Evolutionary conservation across 352 stramenopile genomes (phyloP).

Genomic region (Phytophthora lateralis): DNA sequence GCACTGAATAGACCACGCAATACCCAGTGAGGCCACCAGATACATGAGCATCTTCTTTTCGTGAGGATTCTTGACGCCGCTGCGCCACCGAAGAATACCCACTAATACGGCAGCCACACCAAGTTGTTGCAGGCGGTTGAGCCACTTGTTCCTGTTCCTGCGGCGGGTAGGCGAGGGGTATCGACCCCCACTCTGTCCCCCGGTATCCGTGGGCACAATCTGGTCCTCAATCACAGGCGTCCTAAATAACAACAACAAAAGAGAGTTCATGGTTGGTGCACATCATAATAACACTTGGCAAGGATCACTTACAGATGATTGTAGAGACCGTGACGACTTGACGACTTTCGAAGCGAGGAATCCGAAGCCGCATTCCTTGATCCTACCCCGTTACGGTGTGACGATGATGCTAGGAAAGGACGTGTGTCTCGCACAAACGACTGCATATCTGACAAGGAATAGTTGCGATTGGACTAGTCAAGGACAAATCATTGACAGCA

Average conservation of each 20-base stretch:
- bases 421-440: conserved; percentile 65
- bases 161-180: conserved; percentile 26
- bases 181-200: conserved; percentile 25
- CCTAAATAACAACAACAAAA: conserved; percentile 26
- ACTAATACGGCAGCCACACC: conserved; percentile 44
- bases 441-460: conserved; percentile 87
- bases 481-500: conserved; percentile 4
- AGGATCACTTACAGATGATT: conserved; percentile 48
- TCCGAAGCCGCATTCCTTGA: conserved; percentile 51
- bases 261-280: too few species aligned
- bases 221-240: conserved; percentile 74
- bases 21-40: conserved; percentile 60
- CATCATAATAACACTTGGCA: neutral
- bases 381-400: conserved; percentile 36
- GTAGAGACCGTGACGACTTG: conserved; percentile 61
- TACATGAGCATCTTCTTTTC: conserved; percentile 72
- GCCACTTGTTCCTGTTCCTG: conserved; percentile 37
- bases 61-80: conserved; percentile 44
- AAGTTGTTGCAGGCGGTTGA: conserved; percentile 42
- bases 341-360: conserved; percentile 55
- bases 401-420: conserved; percentile 58
- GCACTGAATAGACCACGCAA: conserved; percentile 60
- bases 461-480: conserved; percentile 77
- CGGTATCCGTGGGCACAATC: conserved; percentile 32
- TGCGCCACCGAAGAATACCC: conserved; percentile 57